Evolutionary conservation across 2,329 filamentous ascomycete species (phyloP), one percentile per base, ranked within the genome.

Genomic region (Exophiala mesophila): DNA sequence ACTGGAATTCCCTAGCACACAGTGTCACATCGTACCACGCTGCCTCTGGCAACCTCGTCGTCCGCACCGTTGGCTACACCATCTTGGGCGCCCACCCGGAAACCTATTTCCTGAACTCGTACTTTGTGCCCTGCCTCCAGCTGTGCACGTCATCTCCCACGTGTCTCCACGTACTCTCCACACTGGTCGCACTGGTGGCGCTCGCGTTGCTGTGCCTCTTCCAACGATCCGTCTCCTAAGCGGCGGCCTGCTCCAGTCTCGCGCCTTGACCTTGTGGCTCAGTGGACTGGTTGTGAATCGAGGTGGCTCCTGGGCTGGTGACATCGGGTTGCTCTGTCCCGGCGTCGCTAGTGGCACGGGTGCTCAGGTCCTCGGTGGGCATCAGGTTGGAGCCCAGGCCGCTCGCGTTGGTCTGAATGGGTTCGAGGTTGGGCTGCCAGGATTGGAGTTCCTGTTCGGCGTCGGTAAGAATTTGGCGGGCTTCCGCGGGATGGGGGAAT

Each of bases 391-490:
- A 40, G 17, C 72, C 73, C 26, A 78, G 58, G 19, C 65, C 65
- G 7, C 66, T 69, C 5, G 72, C 70, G 3, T 68, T 61, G 5
- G 68, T 70, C 12, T 64, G 59, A 40, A 83, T 71, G 2, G 77
- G 74, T 51, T 78, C 74, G 9, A 77, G 58, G 18, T 66, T 67
- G 19, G 76, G 65, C 41, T 70, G 65, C 87, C 90, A 97, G 29
- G 78, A 76, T 41, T 82, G 79, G 48, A 98, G 78, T 55, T 94
- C 87, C 40, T 87, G 83, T 65, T 98, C 92, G 30, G 88, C 89
- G 50, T 96, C 89, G 58, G 94, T 92, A 18, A 98, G 77, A 33
- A 97, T 78, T 62, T 94, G 85, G 39, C 88, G 81, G 2, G 87
- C 88, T 52, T 83, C 79, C 9, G 76, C 69, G 6, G 68, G 71